Percentiles rank a stretch among this genome's conserved stretches.
Conservation (phyloP, 1,284 basidiomycete genomes). For the Earliella scabrosa region DNA sequence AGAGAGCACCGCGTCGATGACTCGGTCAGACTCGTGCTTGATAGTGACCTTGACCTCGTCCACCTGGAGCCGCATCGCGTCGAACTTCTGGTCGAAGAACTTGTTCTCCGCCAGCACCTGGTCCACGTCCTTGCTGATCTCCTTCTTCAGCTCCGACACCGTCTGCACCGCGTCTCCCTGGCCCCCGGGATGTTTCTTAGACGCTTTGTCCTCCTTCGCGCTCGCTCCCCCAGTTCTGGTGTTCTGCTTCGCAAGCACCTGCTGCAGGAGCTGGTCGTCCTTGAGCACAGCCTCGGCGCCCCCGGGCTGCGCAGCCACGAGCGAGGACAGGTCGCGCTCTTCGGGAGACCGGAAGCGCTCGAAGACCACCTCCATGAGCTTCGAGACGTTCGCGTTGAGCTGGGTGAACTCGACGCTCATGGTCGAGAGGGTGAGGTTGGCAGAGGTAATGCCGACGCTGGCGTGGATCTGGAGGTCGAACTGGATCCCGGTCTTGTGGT, state of each 20-base stretch:
- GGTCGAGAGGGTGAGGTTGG: not conserved
- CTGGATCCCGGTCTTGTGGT: constrained; percentile 8
- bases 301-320: not conserved
- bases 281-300: not conserved
- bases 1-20: constrained; percentile 29
- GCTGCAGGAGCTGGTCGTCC: not conserved
- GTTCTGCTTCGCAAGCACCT: constrained; percentile 1
- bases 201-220: not conserved
- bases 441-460: not conserved
- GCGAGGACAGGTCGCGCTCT: constrained; percentile 8
- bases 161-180: not conserved
- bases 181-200: not conserved
- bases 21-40: constrained; percentile 27
- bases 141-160: not conserved
- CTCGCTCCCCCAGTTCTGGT: not conserved
- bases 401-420: not conserved
- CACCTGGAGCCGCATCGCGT: constrained; percentile 33
- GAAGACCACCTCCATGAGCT: constrained; percentile 15
- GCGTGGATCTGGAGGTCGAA: constrained; percentile 11
- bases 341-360: constrained; percentile 6
- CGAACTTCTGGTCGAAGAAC: constrained; percentile 37
- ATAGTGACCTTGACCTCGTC: constrained; percentile 25
- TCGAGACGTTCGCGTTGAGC: constrained; percentile 2
- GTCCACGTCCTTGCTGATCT: constrained; percentile 8
- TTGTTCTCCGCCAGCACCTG: constrained; percentile 16